phyloP scores from a whole-genome alignment of 148 eudicot species.

The Amaranthus hypochondriacus region DNA sequence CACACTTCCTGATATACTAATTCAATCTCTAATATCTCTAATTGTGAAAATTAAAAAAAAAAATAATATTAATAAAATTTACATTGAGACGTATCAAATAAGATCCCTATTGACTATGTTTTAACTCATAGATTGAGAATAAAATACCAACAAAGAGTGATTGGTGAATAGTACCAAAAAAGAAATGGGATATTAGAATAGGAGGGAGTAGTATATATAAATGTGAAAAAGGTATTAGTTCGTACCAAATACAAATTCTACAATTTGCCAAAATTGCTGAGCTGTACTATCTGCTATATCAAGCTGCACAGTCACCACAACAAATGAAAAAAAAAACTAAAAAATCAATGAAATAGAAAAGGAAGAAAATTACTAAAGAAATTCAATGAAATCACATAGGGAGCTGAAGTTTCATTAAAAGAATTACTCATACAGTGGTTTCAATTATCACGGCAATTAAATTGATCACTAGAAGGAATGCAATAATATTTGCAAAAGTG shows the following conservation, averaged over 20 bases:
- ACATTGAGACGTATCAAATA: no score
- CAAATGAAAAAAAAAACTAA: neutral
- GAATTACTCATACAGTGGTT: slow-evolving; percentile 61
- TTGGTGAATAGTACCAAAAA: no score
- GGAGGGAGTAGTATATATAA: neutral
- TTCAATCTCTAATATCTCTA: no score
- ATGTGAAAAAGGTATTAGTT: neutral
- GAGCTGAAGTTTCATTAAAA: neutral
- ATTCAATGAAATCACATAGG: neutral
- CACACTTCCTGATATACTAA: no score
- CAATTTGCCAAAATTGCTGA: slow-evolving; percentile 70
- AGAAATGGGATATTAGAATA: no score
- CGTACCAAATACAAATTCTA: slow-evolving; percentile 92
- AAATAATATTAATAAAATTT: no score
- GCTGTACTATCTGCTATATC: slow-evolving; percentile 74
- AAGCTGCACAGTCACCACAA: slow-evolving; percentile 52
- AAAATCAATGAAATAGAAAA: neutral
- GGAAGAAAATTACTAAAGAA: neutral
- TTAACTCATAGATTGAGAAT: no score
- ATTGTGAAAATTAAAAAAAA: no score
- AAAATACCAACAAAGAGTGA: no score
- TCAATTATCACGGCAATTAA: slow-evolving; percentile 77
- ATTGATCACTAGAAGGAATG: slow-evolving; percentile 61
- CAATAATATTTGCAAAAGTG: slow-evolving; percentile 59
- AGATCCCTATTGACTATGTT: no score